A percentile compares a stretch with the other conserved stretches of the same genome.
Evolutionary conservation across 2,329 filamentous ascomycete genomes (phyloP).

Genomic region (Claviceps digitariae): DNA sequence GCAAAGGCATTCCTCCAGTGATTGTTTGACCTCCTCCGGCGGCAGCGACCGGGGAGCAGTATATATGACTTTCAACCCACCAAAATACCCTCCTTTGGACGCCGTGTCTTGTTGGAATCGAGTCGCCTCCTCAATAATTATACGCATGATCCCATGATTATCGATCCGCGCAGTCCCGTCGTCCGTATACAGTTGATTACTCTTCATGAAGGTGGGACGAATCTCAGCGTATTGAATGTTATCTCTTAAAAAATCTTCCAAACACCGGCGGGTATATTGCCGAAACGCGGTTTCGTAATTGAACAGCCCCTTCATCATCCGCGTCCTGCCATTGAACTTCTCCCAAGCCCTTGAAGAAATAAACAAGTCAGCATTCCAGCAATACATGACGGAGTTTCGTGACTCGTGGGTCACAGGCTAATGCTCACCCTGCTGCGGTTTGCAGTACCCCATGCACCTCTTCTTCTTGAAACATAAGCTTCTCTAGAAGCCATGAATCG

Average conservation of each 20-base stretch:
- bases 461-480: conserved; percentile 47
- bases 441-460: conserved; percentile 42
- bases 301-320: conserved; percentile 60
- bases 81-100: conserved; percentile 30
- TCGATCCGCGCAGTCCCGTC: conserved; percentile 38
- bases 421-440: conserved; percentile 38
- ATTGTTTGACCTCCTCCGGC: conserved; percentile 29
- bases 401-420: background rate
- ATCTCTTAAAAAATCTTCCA: conserved; percentile 49
- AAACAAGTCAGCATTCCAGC: background rate
- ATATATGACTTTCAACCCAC: conserved; percentile 58
- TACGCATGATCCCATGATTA: conserved; percentile 45
- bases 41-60: conserved; percentile 52
- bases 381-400: background rate
- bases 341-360: conserved; percentile 33
- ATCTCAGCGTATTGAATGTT: conserved; percentile 61
- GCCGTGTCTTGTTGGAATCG: conserved; percentile 27
- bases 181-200: conserved; percentile 46
- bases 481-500: conserved; percentile 43
- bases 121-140: conserved; percentile 42
- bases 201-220: conserved; percentile 52
- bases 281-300: conserved; percentile 52
- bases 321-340: conserved; percentile 54
- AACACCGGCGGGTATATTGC: conserved; percentile 44
- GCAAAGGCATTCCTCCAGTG: conserved; percentile 46